A percentile compares a stretch with the other conserved stretches of the same genome.
Evolutionary conservation across 83 land plant genomes (phyloP).

Genomic region (Thuja plicata): DNA sequence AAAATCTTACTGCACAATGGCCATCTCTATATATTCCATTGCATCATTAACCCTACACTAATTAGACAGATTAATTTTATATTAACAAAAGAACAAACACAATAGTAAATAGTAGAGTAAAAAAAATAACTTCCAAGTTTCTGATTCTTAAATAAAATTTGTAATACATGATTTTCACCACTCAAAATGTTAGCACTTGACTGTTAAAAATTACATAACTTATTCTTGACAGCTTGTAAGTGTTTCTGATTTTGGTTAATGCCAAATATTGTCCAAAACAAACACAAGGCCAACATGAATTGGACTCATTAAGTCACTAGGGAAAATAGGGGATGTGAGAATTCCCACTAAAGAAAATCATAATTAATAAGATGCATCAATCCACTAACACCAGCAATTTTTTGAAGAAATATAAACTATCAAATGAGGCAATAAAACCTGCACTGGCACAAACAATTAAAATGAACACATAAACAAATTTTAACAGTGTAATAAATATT

Average conservation of each 20-base stretch:
- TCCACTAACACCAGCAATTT: background rate
- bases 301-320: too few relatives aligned
- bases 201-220: too few relatives aligned
- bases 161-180: background rate
- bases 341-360: too few relatives aligned
- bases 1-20: conserved; percentile 29
- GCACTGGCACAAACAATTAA: background rate
- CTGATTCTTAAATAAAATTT: background rate
- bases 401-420: too few relatives aligned
- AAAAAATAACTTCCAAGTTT: background rate
- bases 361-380: too few relatives aligned
- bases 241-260: background rate
- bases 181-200: background rate
- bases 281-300: too few relatives aligned
- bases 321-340: too few relatives aligned
- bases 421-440: background rate
- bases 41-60: conserved; percentile 47
- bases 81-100: background rate
- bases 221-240: background rate
- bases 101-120: background rate
- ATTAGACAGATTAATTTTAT: background rate
- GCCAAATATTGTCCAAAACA: background rate
- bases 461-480: background rate
- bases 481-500: too few relatives aligned
- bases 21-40: conserved; percentile 33